These are phyloP conservation scores for Papilionanthe hybrid DNA, from an alignment of 116 monocot species.

Conservation along the genomic window DNA sequence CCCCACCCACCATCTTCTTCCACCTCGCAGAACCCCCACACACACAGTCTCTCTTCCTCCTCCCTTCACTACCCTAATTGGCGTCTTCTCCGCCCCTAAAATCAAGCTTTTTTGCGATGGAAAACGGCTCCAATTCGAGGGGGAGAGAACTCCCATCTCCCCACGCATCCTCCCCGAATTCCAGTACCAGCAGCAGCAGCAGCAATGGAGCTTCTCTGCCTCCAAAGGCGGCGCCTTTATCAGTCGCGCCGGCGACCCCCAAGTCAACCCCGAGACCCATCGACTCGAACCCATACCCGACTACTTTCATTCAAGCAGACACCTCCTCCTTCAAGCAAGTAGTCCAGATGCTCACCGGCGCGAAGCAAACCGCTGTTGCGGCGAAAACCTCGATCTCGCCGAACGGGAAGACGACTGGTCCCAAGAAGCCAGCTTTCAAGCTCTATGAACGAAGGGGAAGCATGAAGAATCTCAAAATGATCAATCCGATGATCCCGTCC, in stretches of 20 bases:
- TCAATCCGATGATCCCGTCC: constrained; percentile 32
- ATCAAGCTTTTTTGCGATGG: background rate
- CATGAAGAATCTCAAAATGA: constrained; percentile 38
- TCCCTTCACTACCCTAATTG: background rate
- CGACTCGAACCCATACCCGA: constrained; percentile 59
- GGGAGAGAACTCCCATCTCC: background rate
- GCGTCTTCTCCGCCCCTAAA: background rate
- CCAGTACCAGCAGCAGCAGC: constrained; percentile 21
- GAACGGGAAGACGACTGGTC: constrained; percentile 9
- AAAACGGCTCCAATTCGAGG: no score
- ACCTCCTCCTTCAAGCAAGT: constrained; percentile 85
- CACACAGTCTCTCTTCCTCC: background rate
- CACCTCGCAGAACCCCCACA: background rate
- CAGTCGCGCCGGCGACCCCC: constrained; percentile 17
- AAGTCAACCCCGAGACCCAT: constrained; percentile 29
- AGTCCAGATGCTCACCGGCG: constrained; percentile 96
- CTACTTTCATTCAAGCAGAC: constrained; percentile 91
- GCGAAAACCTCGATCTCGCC: constrained; percentile 3
- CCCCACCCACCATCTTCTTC: background rate
- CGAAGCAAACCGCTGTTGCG: constrained; percentile 35
- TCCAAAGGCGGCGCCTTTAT: background rate
- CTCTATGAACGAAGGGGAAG: constrained; percentile 58
- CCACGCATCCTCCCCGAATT: constrained; percentile 19
- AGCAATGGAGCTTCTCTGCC: background rate
- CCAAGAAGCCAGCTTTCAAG: constrained; percentile 56